Percentiles rank a stretch among this genome's conserved stretches.
Evolutionary conservation across 2,329 filamentous ascomycete genomes (phyloP).

Genomic region (Trichoderma lentiforme): DNA sequence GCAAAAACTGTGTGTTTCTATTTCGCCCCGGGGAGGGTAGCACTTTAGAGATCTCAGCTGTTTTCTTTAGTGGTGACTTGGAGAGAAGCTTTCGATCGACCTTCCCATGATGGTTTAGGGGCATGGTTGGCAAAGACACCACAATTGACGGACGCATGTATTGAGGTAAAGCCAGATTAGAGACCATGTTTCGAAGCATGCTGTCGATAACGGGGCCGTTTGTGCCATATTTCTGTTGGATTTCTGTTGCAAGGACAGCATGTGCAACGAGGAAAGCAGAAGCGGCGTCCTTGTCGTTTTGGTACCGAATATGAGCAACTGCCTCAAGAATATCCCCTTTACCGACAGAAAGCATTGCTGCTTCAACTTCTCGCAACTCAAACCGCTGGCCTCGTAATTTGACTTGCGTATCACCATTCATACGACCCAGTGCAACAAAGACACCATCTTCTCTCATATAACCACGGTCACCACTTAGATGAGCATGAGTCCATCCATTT

Average conservation of each 20-base stretch:
- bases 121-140: background rate
- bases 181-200: background rate
- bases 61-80: background rate
- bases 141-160: background rate
- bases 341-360: background rate
- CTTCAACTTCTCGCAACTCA: background rate
- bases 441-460: background rate
- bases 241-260: background rate
- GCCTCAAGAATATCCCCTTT: background rate
- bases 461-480: background rate
- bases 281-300: background rate
- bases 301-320: background rate
- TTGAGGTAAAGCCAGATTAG: background rate
- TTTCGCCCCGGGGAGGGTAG: background rate
- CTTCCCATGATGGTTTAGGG: background rate
- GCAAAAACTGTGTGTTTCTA: background rate
- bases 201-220: background rate
- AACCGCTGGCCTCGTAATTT: background rate
- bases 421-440: background rate
- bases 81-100: background rate
- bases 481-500: background rate
- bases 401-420: background rate
- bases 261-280: background rate
- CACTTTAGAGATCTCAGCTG: background rate
- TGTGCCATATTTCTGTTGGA: background rate